Percentiles rank a stretch among this genome's conserved stretches.
These are phyloP conservation scores for Rutidosis leptorrhynchoides DNA, from an alignment of 129 eudicot species.

Conservation along the genomic window DNA sequence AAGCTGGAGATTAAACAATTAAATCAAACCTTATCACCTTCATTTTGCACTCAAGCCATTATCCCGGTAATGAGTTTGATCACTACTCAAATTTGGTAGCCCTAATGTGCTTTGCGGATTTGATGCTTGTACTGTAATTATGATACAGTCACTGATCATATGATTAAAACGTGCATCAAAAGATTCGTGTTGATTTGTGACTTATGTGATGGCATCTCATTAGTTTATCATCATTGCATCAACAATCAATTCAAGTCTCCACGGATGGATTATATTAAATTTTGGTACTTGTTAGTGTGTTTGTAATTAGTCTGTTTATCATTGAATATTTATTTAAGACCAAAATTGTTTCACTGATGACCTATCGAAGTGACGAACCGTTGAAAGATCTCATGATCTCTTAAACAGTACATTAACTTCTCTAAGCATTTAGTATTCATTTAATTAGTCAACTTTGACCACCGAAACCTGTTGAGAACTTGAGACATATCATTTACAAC, in stretches of 20 bases:
- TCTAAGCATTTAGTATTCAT: no score
- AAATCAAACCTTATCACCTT: no score
- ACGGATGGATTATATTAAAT: neutral
- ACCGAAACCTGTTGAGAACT: no score
- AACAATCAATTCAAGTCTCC: neutral
- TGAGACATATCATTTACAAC: no score
- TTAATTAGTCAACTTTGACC: neutral
- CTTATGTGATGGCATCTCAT: neutral
- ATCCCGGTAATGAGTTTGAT: no score
- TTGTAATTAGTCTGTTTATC: neutral
- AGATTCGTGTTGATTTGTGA: neutral
- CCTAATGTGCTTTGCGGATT: conserved; percentile 2
- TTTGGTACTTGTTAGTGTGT: neutral
- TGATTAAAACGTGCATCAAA: neutral
- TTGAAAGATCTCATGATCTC: no score
- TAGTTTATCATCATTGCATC: neutral
- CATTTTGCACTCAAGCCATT: no score
- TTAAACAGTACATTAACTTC: no score
- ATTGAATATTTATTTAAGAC: neutral
- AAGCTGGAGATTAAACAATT: no score
- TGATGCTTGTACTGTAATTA: conserved; percentile 7
- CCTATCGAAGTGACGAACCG: no score
- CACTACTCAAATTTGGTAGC: conserved; percentile 5
- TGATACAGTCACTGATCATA: neutral
- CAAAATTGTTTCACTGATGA: neutral